phyloP scores from a whole-genome alignment of 306 rosid genomes.

The Canavalia ensiformis region DNA sequence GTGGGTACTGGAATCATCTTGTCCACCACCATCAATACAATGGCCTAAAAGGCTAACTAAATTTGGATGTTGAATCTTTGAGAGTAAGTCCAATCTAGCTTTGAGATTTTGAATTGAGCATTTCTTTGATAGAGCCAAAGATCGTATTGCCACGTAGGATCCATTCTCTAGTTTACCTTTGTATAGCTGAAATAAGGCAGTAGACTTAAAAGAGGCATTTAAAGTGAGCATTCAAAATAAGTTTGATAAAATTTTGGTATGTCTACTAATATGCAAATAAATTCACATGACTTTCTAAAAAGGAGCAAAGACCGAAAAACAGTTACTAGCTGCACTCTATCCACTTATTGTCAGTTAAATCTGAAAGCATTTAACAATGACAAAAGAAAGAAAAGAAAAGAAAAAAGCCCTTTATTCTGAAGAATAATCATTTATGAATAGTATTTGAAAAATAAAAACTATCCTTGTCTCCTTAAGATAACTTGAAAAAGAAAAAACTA shows the following conservation, averaged over 20 bases:
- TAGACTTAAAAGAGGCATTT: slow-evolving; percentile 15
- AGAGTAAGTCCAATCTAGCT: slow-evolving; percentile 74
- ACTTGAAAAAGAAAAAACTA: background rate
- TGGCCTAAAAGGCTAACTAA: slow-evolving; percentile 83
- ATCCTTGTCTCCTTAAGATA: background rate
- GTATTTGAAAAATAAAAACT: background rate
- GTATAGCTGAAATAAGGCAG: slow-evolving; percentile 63
- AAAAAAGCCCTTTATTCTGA: background rate
- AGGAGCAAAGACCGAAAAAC: background rate
- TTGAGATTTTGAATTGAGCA: slow-evolving; percentile 70
- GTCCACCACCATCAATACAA: slow-evolving; percentile 66
- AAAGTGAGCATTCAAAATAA: background rate
- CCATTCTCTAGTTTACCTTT: slow-evolving; percentile 80
- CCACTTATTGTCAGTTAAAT: background rate
- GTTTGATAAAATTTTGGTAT: background rate
- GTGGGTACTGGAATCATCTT: slow-evolving; percentile 57
- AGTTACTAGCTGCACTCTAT: background rate
- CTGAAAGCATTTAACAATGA: background rate
- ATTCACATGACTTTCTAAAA: background rate
- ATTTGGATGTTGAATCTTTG: slow-evolving; percentile 89
- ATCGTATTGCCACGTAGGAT: slow-evolving; percentile 64
- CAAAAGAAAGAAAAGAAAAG: background rate
- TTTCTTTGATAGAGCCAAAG: slow-evolving; percentile 67
- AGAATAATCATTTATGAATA: background rate
- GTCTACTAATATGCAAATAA: background rate